Conservation (phyloP, 139 green algal species). For the Pseudopediastrum boryanum region DNA sequence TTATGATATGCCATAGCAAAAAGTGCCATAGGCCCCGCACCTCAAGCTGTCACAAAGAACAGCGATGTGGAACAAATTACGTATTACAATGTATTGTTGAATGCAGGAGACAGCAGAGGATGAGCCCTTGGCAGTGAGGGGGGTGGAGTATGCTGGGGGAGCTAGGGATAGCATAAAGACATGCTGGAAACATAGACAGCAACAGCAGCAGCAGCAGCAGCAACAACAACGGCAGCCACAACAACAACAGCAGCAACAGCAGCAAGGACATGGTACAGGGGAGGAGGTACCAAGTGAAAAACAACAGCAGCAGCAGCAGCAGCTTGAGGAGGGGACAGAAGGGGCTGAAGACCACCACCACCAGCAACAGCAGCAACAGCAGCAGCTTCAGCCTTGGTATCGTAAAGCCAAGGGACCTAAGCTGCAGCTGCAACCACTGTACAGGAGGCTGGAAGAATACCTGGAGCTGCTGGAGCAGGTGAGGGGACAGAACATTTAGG, state of each 20-base stretch:
- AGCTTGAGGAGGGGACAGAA: not conserved
- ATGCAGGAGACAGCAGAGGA: conserved; percentile 50
- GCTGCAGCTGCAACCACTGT: conserved; percentile 36
- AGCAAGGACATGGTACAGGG: too few relatives aligned
- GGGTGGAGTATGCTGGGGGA: conserved; percentile 32
- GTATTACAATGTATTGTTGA: not conserved
- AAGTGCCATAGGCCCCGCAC: not conserved
- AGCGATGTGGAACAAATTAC: not conserved
- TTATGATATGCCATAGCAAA: not conserved
- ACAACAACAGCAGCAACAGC: too few relatives aligned
- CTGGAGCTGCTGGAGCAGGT: conserved; percentile 49
- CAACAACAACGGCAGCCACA: too few relatives aligned
- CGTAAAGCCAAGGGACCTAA: too few relatives aligned
- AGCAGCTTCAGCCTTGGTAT: conserved; percentile 21
- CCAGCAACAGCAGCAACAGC: conserved; percentile 3
- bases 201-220: too few relatives aligned
- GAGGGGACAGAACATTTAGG: too few relatives aligned
- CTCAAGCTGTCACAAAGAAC: not conserved
- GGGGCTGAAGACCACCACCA: not conserved
- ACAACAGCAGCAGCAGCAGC: too few relatives aligned
- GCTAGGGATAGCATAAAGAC: not conserved
- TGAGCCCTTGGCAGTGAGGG: conserved; percentile 51
- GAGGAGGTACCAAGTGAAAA: too few relatives aligned
- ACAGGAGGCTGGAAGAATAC: conserved; percentile 21
- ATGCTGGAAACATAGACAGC: too few relatives aligned